phyloP scores from a whole-genome alignment of 1,139 yeast genomes.

The Yamadazyma pseudoaaseri region DNA sequence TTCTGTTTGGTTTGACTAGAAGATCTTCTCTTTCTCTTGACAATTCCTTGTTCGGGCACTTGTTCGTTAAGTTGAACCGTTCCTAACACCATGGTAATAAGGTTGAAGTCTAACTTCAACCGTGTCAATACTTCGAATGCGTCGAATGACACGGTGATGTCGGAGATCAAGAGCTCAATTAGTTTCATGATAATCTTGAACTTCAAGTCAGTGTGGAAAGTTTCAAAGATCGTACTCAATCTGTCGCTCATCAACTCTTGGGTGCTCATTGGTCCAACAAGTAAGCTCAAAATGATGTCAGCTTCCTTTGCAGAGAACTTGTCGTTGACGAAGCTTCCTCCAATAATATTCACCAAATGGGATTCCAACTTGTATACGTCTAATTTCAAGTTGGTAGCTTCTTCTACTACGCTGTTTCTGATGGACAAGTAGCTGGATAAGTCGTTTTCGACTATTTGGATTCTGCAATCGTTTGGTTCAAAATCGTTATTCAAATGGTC shows the following conservation, averaged over 20 bases:
- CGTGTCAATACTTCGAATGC: constrained; percentile 52
- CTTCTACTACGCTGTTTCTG: constrained; percentile 44
- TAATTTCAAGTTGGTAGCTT: constrained; percentile 48
- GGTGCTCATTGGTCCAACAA: constrained; percentile 39
- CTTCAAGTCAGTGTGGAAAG: constrained; percentile 56
- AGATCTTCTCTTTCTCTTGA: constrained; percentile 78
- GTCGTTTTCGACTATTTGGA: constrained; percentile 30
- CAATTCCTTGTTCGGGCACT: constrained; percentile 49
- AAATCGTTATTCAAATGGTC: constrained; percentile 19
- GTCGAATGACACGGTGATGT: constrained; percentile 39
- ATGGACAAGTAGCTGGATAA: constrained; percentile 25
- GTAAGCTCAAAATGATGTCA: constrained; percentile 52
- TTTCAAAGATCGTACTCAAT: constrained; percentile 51
- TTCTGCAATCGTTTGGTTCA: constrained; percentile 27
- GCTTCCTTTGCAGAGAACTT: constrained; percentile 44
- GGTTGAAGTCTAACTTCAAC: constrained; percentile 42
- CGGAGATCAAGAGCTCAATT: constrained; percentile 52
- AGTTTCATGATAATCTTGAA: constrained; percentile 56
- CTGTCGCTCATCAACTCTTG: constrained; percentile 57
- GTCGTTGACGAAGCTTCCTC: constrained; percentile 33
- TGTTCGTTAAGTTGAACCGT: constrained; percentile 46
- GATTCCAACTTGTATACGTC: constrained; percentile 52
- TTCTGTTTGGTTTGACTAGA: constrained; percentile 73
- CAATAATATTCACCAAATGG: constrained; percentile 54
- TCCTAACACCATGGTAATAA: constrained; percentile 50